Evolutionary conservation across 208 protist genomes (phyloP).

Genomic region (Acanthamoeba culbertsoni): DNA sequence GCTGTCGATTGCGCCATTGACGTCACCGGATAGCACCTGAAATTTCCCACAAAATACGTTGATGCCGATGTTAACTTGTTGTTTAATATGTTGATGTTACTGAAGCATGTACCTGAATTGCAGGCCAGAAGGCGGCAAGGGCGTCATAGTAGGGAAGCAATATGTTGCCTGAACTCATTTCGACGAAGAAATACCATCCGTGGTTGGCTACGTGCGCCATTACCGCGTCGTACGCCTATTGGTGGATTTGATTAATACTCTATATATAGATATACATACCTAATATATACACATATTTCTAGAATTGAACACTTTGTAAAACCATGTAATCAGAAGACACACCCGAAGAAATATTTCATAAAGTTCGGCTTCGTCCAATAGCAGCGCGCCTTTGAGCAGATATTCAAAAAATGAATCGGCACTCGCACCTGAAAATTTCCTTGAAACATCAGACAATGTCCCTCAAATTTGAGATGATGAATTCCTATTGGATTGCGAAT

Average conservation of each 20-base stretch:
- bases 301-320: too few relatives aligned
- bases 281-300: neutral
- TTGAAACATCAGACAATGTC: too few relatives aligned
- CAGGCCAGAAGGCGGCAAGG: slow-evolving; percentile 77
- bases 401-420: slow-evolving; percentile 90
- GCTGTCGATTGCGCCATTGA: slow-evolving; percentile 76
- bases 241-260: neutral
- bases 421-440: slow-evolving; percentile 84
- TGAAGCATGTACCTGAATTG: neutral
- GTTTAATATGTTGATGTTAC: too few relatives aligned
- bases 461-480: too few relatives aligned
- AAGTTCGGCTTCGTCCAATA: slow-evolving; percentile 82
- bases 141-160: slow-evolving; percentile 76
- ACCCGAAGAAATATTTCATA: slow-evolving; percentile 72
- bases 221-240: slow-evolving; percentile 61
- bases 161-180: slow-evolving; percentile 74
- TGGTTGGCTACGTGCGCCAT: slow-evolving; percentile 53
- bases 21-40: slow-evolving; percentile 84
- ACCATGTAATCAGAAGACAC: too few relatives aligned
- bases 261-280: neutral
- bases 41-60: neutral
- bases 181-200: slow-evolving; percentile 79
- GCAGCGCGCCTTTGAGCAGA: slow-evolving; percentile 84
- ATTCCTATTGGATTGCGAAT: too few relatives aligned
- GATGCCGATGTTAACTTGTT: neutral